Evolutionary conservation across 345 rosid species (phyloP), one percentile per base, ranked within the genome.

Genomic region (Hirschfeldia incana): DNA sequence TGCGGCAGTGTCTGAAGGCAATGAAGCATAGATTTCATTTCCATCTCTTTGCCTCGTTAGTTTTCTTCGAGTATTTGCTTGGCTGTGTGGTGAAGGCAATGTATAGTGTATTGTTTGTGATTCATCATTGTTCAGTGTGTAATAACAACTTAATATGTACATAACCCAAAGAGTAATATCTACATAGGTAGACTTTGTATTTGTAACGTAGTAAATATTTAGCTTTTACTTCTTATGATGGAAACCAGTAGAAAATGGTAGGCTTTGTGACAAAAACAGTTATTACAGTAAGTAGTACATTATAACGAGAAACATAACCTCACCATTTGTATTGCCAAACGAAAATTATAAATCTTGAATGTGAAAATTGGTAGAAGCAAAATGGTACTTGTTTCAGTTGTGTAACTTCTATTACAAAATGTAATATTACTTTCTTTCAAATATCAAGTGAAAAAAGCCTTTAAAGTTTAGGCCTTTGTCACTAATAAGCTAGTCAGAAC

Each of bases 1-100:
- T 27, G 73, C 84, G 65, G 67, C 81, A 69, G 79, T 53, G 34
- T 74, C 88, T 37, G 89, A 84, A 74, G 12, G n/a, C 60, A 77
- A 68, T 60, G 84, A 66, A 63, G 44, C 27, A 60, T 70, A 76
- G 62, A 8, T 55, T 3, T 36, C 17, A 44, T 30, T 65, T 26
- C 7, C 21, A 30, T 66, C 61, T 36, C 26, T 37, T 15, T 49
- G 13, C 36, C 69, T 33, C 63, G 44, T 32, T 26, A 34, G 36
- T 71, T 65, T 42, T 63, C 49, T 49, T 30, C 53, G 61, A 8
- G 72, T 65, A 69, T 70, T 36, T 70, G 62, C 63, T 57, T 70
- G 76, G 46, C 44, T 49, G 70, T 63, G 70, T 42, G 77, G 69
- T 72, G 55, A 65, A 66, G 71, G 39, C 17, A 66, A 13, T 72